phyloP scores from a whole-genome alignment of 371 early-diverging fungal genomes.

The Mucor mucedo region DNA sequence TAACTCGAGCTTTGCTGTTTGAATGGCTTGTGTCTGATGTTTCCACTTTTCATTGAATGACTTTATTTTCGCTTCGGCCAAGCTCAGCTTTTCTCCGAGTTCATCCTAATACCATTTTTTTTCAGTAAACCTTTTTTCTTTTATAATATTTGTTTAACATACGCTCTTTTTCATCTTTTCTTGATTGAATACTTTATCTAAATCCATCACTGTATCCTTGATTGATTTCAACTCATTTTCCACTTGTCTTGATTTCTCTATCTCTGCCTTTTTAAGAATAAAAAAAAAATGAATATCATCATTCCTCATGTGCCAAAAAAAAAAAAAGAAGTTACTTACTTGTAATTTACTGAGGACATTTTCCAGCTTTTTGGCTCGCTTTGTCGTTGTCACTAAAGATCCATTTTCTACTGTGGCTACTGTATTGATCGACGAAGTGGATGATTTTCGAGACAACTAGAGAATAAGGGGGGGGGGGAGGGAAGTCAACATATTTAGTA shows the following conservation, averaged over 20 bases:
- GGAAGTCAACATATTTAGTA: not conserved
- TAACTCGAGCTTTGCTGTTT: conserved; percentile 29
- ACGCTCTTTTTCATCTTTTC: conserved; percentile 23
- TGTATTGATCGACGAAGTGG: conserved; percentile 16
- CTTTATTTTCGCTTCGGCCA: conserved; percentile 18
- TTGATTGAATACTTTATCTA: conserved; percentile 29
- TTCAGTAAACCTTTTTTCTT: too few species aligned
- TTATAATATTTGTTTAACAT: not conserved
- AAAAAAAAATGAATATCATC: not conserved
- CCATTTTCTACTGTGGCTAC: conserved; percentile 11
- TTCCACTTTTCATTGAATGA: conserved; percentile 24
- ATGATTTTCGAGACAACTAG: conserved; percentile 18
- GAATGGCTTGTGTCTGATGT: conserved; percentile 25
- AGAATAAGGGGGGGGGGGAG: not conserved
- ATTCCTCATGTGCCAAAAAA: not conserved
- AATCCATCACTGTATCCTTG: conserved; percentile 31
- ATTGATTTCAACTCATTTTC: conserved; percentile 39
- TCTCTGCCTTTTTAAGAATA: conserved; percentile 27
- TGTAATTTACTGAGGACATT: conserved; percentile 39
- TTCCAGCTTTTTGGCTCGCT: conserved; percentile 31
- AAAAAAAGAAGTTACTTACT: conserved; percentile 19
- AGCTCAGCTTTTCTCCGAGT: conserved; percentile 10
- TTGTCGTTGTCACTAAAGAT: conserved; percentile 5
- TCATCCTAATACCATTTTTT: conserved; percentile 13
- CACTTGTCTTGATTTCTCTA: conserved; percentile 43